phyloP scores from a whole-genome alignment of 768 basidiomycete species.

The Xerocomus brunneocitrinus region DNA sequence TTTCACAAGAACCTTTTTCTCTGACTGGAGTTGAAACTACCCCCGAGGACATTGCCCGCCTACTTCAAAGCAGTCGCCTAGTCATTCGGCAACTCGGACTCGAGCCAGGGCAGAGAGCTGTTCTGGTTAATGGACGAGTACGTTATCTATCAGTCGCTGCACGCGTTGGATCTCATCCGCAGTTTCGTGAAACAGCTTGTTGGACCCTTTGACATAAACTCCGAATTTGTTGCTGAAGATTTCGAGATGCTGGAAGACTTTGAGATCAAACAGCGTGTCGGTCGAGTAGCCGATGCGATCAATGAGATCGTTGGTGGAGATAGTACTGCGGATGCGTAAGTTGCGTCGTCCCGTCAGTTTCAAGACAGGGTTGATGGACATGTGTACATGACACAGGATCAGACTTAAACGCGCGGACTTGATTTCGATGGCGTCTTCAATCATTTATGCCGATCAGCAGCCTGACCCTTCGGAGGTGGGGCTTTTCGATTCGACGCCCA shows the following conservation, averaged over 20 bases:
- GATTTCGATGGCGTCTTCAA: constrained; percentile 62
- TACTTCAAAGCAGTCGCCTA: constrained; percentile 44
- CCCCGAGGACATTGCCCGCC: constrained; percentile 18
- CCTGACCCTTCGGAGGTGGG: constrained; percentile 72
- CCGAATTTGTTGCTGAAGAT: constrained; percentile 65
- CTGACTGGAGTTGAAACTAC: constrained; percentile 27
- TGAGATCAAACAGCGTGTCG: constrained; percentile 67
- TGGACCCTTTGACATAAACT: constrained; percentile 54
- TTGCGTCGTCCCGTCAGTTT: constrained; percentile 1
- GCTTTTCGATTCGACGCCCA: constrained; percentile 61
- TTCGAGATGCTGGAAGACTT: constrained; percentile 66
- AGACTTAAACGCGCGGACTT: constrained; percentile 57
- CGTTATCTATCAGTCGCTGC: constrained; percentile 23
- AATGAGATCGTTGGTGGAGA: constrained; percentile 43
- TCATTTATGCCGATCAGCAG: constrained; percentile 64
- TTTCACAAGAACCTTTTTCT: constrained; percentile 38
- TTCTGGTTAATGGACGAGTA: constrained; percentile 84
- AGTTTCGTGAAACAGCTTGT: constrained; percentile 51
- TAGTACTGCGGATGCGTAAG: constrained; percentile 41
- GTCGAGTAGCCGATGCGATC: constrained; percentile 65
- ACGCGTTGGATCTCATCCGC: constrained; percentile 1
- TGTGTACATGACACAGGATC: not conserved
- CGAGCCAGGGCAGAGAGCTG: constrained; percentile 51
- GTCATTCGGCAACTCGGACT: constrained; percentile 56
- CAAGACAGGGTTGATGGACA: not conserved